These are phyloP conservation scores for Sordariomycetes sp. DNA, from an alignment of 2,329 filamentous ascomycete species.

Conservation along the genomic window DNA sequence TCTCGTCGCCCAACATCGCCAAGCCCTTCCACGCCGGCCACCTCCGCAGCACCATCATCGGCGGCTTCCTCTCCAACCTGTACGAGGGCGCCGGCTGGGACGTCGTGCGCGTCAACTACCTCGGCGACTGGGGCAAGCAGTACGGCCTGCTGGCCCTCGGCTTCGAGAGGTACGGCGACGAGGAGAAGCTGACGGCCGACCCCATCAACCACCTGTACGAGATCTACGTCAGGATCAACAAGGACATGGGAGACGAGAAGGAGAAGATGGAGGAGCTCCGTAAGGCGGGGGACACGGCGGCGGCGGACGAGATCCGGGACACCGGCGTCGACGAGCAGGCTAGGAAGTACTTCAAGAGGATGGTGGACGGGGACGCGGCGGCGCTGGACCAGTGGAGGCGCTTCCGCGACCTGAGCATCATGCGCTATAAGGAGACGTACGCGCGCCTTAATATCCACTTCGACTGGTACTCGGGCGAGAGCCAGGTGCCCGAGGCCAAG, in stretches of 20 bases:
- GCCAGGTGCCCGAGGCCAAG: constrained; percentile 54
- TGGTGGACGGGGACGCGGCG: constrained; percentile 55
- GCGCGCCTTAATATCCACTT: constrained; percentile 61
- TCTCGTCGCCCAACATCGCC: constrained; percentile 78
- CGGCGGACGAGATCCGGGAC: constrained; percentile 29
- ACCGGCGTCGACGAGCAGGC: constrained; percentile 63
- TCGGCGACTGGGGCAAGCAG: constrained; percentile 76
- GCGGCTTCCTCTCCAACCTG: constrained; percentile 64
- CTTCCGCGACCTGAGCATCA: constrained; percentile 58
- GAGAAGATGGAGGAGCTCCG: constrained; percentile 50
- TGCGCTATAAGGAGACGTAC: constrained; percentile 57
- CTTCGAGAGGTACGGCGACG: constrained; percentile 64
- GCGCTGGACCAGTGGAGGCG: constrained; percentile 53
- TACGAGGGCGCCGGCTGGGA: constrained; percentile 65
- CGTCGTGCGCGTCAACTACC: constrained; percentile 64
- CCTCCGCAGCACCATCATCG: constrained; percentile 68
- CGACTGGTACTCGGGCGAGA: constrained; percentile 66
- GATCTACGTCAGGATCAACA: constrained; percentile 71
- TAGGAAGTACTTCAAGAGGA: constrained; percentile 59
- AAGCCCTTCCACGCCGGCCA: constrained; percentile 78
- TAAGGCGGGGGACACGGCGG: constrained; percentile 25
- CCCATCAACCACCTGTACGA: constrained; percentile 76
- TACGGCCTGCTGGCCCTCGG: constrained; percentile 63
- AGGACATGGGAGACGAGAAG: constrained; percentile 55
- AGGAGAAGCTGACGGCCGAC: constrained; percentile 59